These are phyloP conservation scores for Botrytis paeoniae DNA, from an alignment of 2,329 filamentous ascomycete genomes.

Conservation along the genomic window DNA sequence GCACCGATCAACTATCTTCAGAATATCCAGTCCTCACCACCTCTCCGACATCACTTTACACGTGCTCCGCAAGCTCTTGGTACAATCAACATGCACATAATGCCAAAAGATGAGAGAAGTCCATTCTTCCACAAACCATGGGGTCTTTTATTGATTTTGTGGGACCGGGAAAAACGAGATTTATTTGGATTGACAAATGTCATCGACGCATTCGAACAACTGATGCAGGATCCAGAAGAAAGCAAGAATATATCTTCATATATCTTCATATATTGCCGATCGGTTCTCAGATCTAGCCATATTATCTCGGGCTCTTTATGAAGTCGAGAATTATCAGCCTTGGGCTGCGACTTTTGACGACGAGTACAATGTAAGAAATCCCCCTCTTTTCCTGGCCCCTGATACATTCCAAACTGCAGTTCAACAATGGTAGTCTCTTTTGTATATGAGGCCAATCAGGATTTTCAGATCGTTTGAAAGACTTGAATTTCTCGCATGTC, in stretches of 20 bases:
- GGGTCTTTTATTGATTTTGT: neutral
- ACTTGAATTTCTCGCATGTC: too few relatives aligned
- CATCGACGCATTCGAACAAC: neutral
- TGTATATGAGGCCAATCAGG: neutral
- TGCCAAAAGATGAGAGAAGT: neutral
- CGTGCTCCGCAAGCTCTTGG: neutral
- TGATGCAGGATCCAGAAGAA: neutral
- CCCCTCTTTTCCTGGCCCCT: too few relatives aligned
- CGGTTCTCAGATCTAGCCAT: neutral
- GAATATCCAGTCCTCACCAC: neutral
- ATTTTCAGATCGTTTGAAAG: neutral
- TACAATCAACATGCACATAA: neutral
- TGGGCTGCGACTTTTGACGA: conserved; percentile 2
- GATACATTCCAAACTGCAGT: neutral
- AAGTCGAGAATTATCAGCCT: neutral
- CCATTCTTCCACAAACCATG: neutral
- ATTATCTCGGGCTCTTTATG: neutral
- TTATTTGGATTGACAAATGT: neutral
- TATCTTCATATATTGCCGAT: neutral
- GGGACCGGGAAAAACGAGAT: neutral
- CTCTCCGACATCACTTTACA: neutral
- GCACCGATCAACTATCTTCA: neutral
- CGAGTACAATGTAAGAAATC: neutral
- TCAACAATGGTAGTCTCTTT: neutral
- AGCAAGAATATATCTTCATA: neutral